phyloP scores from a whole-genome alignment of 371 early-diverging fungal species.

The Lichtheimia ornata region DNA sequence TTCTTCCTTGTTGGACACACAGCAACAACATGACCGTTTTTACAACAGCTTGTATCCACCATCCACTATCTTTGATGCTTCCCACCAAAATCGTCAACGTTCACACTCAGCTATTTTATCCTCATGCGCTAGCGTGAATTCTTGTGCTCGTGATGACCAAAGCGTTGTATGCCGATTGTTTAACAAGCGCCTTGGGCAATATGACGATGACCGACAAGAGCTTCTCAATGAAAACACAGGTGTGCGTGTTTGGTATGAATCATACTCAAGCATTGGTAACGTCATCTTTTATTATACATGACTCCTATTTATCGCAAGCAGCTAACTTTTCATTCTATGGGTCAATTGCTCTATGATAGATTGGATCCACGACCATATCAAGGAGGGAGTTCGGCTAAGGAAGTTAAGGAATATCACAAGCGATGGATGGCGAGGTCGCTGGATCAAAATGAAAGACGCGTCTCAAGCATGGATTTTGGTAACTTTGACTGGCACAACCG shows the following conservation, averaged over 20 bases:
- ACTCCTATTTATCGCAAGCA: background rate
- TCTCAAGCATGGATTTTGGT: conserved; percentile 88
- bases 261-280: conserved; percentile 76
- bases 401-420: conserved; percentile 47
- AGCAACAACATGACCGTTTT: too few species aligned
- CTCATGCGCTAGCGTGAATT: too few species aligned
- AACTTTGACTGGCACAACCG: conserved; percentile 60
- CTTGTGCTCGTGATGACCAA: too few species aligned
- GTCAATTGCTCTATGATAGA: conserved; percentile 41
- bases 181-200: conserved; percentile 39
- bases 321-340: background rate
- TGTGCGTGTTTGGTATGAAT: conserved; percentile 63
- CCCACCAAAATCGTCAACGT: too few species aligned
- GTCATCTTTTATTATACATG: background rate
- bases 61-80: too few species aligned
- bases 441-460: conserved; percentile 70
- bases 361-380: conserved; percentile 91
- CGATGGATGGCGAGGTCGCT: conserved; percentile 56
- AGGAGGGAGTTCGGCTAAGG: conserved; percentile 81
- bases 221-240: conserved; percentile 63
- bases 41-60: too few species aligned
- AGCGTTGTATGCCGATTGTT: conserved; percentile 12
- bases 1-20: too few species aligned
- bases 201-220: conserved; percentile 58
- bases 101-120: too few species aligned